Evolutionary conservation across 2,329 filamentous ascomycete genomes (phyloP).

Genomic region (Bertia moriformis): DNA sequence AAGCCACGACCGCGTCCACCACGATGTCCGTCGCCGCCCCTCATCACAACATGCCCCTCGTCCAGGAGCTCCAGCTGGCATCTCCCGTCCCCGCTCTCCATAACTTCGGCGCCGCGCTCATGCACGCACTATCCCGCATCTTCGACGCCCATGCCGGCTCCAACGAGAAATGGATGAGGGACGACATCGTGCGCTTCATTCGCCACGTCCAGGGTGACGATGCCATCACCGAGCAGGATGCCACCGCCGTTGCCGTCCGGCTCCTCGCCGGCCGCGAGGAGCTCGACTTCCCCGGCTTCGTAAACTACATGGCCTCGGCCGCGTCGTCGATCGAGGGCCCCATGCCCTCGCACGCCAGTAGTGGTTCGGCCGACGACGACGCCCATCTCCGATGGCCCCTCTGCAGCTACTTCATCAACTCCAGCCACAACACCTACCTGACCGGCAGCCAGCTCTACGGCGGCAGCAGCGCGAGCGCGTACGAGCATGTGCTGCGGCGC

Average conservation of each 20-base stretch:
- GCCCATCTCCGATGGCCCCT: conserved; percentile 60
- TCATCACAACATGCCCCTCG: no score
- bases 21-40: no score
- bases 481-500: conserved; percentile 68
- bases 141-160: background rate
- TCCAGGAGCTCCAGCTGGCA: no score
- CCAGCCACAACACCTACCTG: conserved; percentile 89
- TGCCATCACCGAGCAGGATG: background rate
- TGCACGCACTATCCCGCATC: background rate
- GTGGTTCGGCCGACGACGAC: conserved; percentile 3
- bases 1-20: no score
- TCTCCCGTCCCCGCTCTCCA: no score
- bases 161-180: background rate
- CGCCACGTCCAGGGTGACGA: background rate
- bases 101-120: background rate
- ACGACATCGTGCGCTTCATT: background rate
- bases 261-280: background rate
- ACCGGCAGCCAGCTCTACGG: conserved; percentile 78
- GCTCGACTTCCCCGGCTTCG: background rate
- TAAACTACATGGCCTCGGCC: background rate
- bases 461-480: conserved; percentile 73
- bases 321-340: background rate
- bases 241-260: background rate
- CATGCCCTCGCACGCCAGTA: no score
- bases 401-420: conserved; percentile 85